phyloP scores from a whole-genome alignment of 495 filamentous ascomycete species.

The Gamarada debralockiae region DNA sequence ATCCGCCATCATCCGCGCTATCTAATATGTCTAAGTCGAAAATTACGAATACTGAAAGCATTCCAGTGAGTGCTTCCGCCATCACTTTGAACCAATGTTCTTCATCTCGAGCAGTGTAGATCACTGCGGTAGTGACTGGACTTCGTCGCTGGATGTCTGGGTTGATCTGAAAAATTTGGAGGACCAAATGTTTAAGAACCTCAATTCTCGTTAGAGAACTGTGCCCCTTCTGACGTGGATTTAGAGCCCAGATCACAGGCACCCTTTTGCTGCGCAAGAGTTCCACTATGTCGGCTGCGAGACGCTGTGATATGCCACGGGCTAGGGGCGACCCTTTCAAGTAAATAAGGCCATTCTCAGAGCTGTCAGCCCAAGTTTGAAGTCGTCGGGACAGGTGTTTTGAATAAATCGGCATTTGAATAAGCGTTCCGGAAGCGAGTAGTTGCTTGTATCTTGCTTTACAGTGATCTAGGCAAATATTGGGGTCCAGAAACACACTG shows the following conservation, averaged over 20 bases:
- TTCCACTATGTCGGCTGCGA: neutral
- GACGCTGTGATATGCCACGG: neutral
- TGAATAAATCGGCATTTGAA: neutral
- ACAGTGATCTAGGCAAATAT: neutral
- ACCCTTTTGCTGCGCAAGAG: neutral
- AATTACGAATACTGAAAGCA: too few species aligned
- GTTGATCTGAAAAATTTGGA: neutral
- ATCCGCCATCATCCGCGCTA: too few species aligned
- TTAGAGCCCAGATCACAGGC: neutral
- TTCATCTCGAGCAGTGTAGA: neutral
- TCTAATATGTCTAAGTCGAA: too few species aligned
- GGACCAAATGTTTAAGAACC: neutral
- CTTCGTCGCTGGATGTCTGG: neutral
- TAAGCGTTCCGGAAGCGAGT: too few species aligned
- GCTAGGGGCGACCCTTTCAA: neutral
- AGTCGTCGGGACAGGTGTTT: neutral
- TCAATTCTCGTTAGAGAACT: neutral
- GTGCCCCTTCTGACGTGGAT: neutral
- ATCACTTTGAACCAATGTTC: neutral
- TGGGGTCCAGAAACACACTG: too few species aligned
- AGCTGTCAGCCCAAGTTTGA: neutral
- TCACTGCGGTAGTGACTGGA: neutral
- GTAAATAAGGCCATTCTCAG: neutral
- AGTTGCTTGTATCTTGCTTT: neutral
- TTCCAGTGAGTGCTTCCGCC: too few species aligned